Conservation (phyloP, 2,329 filamentous ascomycete genomes). For the Laburnicola sp. region DNA sequence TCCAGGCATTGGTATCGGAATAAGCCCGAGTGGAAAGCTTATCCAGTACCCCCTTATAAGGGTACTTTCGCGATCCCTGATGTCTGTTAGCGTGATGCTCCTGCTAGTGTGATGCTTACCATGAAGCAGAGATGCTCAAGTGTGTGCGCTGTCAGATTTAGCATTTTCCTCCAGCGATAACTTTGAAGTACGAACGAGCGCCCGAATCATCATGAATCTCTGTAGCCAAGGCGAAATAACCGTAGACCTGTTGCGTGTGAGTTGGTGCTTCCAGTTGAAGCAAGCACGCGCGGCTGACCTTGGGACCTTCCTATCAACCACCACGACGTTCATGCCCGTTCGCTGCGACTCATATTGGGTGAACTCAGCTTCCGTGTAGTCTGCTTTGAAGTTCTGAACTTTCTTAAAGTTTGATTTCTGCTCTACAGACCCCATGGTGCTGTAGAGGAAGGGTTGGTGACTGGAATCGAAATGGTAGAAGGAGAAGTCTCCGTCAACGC, state of each 20-base stretch:
- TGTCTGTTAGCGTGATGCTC: conserved; percentile 61
- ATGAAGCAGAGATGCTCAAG: conserved; percentile 59
- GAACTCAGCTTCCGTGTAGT: conserved; percentile 86
- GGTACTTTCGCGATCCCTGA: conserved; percentile 86
- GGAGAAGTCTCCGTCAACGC: neutral
- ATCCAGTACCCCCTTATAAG: conserved; percentile 92
- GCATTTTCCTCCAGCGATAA: neutral
- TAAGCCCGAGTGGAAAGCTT: conserved; percentile 93
- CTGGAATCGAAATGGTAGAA: conserved; percentile 1
- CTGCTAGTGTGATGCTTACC: conserved; percentile 23
- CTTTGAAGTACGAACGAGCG: conserved; percentile 56
- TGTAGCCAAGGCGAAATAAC: conserved; percentile 93
- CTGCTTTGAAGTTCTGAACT: conserved; percentile 81
- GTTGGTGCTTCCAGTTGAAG: neutral
- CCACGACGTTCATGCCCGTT: conserved; percentile 91
- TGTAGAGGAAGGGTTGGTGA: conserved; percentile 15
- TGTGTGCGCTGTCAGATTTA: conserved; percentile 48
- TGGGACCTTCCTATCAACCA: conserved; percentile 91
- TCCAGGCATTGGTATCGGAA: conserved; percentile 95
- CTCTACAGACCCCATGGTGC: conserved; percentile 36
- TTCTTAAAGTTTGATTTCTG: conserved; percentile 70
- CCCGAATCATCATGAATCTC: conserved; percentile 98
- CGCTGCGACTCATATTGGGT: conserved; percentile 95
- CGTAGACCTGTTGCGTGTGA: conserved; percentile 60
- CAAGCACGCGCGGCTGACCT: conserved; percentile 45